Percentiles rank a stretch among this genome's conserved stretches.
phyloP scores from a whole-genome alignment of 495 filamentous ascomycete species.

The Daldinia grandis region DNA sequence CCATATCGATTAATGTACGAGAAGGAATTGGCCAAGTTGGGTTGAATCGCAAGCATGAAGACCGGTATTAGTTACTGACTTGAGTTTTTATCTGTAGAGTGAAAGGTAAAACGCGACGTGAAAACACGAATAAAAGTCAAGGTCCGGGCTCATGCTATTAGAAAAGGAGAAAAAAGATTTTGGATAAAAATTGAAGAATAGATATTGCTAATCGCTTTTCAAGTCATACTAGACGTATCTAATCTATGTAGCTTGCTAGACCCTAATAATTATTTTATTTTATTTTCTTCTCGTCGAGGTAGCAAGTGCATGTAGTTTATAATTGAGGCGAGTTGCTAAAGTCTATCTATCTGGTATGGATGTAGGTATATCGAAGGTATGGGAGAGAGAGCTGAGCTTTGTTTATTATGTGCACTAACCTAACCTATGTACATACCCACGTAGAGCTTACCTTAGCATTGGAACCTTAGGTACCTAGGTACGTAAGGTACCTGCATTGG shows the following conservation, averaged over 20 bases:
- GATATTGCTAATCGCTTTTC: background rate
- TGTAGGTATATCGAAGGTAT: background rate
- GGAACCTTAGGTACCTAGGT: background rate
- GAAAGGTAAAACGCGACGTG: background rate
- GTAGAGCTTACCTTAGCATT: too few relatives aligned
- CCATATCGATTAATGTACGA: background rate
- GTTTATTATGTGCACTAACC: background rate
- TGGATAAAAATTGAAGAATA: background rate
- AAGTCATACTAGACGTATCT: background rate
- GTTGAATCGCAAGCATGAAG: constrained; percentile 3
- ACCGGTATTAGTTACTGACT: constrained; percentile 5
- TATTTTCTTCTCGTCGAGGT: background rate
- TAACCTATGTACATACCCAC: too few relatives aligned
- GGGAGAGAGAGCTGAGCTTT: background rate
- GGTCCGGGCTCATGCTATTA: background rate
- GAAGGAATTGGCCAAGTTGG: background rate
- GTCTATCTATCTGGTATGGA: too few relatives aligned
- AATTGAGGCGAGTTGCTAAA: background rate
- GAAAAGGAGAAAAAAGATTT: background rate
- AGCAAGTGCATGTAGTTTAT: background rate
- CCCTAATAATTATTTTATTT: background rate
- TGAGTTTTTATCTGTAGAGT: background rate
- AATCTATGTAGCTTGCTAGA: background rate
- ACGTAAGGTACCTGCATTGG: background rate
- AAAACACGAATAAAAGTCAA: background rate